Base-by-base conservation (phyloP, 2,329 filamentous ascomycete genomes). In the Magnaporthiopsis incrustans region DNA sequence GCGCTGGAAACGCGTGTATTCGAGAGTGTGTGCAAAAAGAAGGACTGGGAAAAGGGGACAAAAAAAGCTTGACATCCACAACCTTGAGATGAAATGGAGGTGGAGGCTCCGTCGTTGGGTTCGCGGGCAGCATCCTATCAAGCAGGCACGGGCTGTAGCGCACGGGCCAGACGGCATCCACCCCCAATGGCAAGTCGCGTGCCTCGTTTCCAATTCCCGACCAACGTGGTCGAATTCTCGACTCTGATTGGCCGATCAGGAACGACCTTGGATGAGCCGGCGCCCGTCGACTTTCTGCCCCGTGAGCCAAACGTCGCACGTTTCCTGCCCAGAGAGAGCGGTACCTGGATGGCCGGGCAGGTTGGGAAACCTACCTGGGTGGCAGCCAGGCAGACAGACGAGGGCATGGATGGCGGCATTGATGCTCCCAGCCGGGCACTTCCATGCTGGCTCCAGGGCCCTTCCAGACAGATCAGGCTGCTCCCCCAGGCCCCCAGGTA, bases 171-270 rank as follows among this genome's bases (percentile, higher is more conserved):
- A 6, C 58, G 11, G 10, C 38, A 44, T 44, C 38, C 38, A 18
- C 38, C 14, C 38, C 33, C 35, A 14, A 44, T 2, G 14, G 27
- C 30, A 4, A 63, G 62, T 63, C 62, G 62, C 57, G 62, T 63
- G 62, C 62, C 57, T 63, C 57, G 32, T 59, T 63, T 57, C 62
- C 57, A 33, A 59, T 57, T 57, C 56, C 26, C n/a, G 61, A 44
- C 56, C 57, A 63, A 63, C 62, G 62, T 63, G 62, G 56, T 58
- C 26, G 30, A 57, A 63, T 58, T 7, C 57, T 58, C 32, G 12
- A 8, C 12, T 18, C n/a, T 59, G 62, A 63, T 63, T 63, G 56
- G 62, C 10, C 14, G n/a, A 12, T 8, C 4, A n/a, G 1, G 18
- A 53, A 35, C 44, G 44, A 53, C 44, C 22, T 22, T 5, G 18